Base-by-base conservation (phyloP, 106 monocot species). In the Hemerocallis citrina region DNA sequence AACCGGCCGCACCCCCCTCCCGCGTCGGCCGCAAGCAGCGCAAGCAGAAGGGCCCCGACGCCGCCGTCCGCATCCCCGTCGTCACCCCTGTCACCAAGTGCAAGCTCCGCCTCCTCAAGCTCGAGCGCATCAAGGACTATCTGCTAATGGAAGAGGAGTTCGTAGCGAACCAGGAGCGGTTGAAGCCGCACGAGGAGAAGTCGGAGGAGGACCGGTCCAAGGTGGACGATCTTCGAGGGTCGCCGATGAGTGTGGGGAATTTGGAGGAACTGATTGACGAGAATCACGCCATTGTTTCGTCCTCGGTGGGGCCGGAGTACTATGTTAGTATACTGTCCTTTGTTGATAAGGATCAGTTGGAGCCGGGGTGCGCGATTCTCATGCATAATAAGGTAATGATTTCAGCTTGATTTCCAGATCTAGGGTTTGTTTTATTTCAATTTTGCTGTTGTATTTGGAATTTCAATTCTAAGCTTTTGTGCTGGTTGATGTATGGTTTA, bases 121-220 rank as follows among this genome's bases (percentile, higher is more conserved):
- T 94, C 34, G 94, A 94, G 70, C 68, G 89, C 55, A 82, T 94
- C 77, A 94, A 94, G 73, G 89, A 94, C 70, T 94, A 89, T 46
- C 83, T 89, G 25, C 63, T 94, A 45, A 89, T 94, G 94, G 94
- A 89, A 73, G 94, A 94, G 78, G 89, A 94, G 80, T 94, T 94
- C 60, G 94, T 94, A 9, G 68, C 75, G 41, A 85, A 73, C 59
- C 94, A 95, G 83, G 89, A 95, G 78, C 68, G 94, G 33, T 80
- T 95, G 45, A 75, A 75, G 49, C 94, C 94, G 24, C 79, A 85
- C 58, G 94, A 96, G 71, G 95, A 96, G 41, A 89, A 90, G 84
- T 83, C 75, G 71, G 95, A 96, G 74, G 95, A 96, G 79, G 95
- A 96, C 57, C 68, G 95, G 20, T 81, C 90, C 40, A 96, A 96